Evolutionary conservation across 2,329 filamentous ascomycete genomes (phyloP).

Genomic region (Alternaria novae-zelandiae): DNA sequence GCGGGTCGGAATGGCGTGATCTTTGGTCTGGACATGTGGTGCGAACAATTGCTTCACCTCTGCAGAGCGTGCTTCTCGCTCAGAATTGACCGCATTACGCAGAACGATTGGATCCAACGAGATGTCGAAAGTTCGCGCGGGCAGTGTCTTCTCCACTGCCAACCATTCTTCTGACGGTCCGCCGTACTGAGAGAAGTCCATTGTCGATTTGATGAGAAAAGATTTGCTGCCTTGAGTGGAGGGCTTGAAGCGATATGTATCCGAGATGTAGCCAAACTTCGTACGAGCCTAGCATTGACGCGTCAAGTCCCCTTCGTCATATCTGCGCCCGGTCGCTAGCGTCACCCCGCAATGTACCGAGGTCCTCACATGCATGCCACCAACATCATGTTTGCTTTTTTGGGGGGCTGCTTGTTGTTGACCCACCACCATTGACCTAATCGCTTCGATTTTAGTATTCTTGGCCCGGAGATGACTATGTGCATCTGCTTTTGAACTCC

Average conservation of each 20-base stretch:
- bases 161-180: constrained; percentile 40
- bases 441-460: neutral
- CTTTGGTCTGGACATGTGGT: constrained; percentile 27
- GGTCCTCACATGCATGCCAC: neutral
- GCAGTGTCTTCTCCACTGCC: constrained; percentile 37
- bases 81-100: constrained; percentile 26
- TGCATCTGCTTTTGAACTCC: rapidly evolving
- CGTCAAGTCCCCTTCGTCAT: neutral
- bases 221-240: too few relatives aligned
- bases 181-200: constrained; percentile 13
- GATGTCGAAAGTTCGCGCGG: constrained; percentile 29
- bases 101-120: constrained; percentile 22
- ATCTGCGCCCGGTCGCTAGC: constrained; percentile 14
- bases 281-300: neutral
- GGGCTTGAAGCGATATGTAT: neutral
- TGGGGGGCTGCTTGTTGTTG: neutral
- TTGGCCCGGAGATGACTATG: neutral
- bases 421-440: neutral
- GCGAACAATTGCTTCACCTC: constrained; percentile 26
- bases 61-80: constrained; percentile 27
- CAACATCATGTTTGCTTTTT: neutral
- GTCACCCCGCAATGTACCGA: constrained; percentile 11
- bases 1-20: constrained; percentile 50
- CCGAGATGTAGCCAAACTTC: neutral
- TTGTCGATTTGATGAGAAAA: neutral